Evolutionary conservation across 2,329 filamentous ascomycete genomes (phyloP).

Genomic region (Emmonsiellopsis sp.): DNA sequence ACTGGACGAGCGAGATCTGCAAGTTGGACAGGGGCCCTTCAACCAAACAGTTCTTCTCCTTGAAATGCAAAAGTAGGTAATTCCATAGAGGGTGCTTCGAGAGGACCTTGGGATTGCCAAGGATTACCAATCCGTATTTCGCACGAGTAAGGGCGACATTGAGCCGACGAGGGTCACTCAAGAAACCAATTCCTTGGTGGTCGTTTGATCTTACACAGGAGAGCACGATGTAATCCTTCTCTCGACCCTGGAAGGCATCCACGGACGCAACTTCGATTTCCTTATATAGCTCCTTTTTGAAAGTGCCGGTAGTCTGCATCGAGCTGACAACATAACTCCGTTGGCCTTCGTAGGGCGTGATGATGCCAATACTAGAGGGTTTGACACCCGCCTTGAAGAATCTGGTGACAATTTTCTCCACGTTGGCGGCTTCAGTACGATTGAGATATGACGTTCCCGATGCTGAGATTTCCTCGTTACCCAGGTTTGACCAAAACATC

Average conservation of each 20-base stretch:
- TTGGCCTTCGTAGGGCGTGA: slow-evolving; percentile 97
- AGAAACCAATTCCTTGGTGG: slow-evolving; percentile 96
- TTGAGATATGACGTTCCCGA: slow-evolving; percentile 98
- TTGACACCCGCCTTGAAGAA: slow-evolving; percentile 99
- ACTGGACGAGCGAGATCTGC: slow-evolving; percentile 91
- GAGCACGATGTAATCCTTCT: slow-evolving; percentile 97
- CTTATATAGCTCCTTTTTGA: slow-evolving; percentile 98
- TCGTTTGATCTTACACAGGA: slow-evolving; percentile 98
- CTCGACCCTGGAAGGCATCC: slow-evolving; percentile 95
- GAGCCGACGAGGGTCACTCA: slow-evolving; percentile 92
- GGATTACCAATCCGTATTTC: slow-evolving; percentile 91
- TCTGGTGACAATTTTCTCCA: slow-evolving; percentile 95
- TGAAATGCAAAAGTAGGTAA: slow-evolving; percentile 88
- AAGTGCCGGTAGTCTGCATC: slow-evolving; percentile 97
- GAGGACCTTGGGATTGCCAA: slow-evolving; percentile 94
- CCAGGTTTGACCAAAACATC: slow-evolving; percentile 99
- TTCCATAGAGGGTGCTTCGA: slow-evolving; percentile 99
- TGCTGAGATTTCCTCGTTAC: slow-evolving; percentile 95
- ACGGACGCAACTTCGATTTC: slow-evolving; percentile 97
- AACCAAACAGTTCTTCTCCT: slow-evolving; percentile 90
- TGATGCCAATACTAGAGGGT: slow-evolving; percentile 87
- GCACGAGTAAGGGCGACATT: slow-evolving; percentile 96
- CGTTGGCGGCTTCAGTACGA: slow-evolving; percentile 90
- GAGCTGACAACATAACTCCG: slow-evolving; percentile 96
- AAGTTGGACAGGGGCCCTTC: slow-evolving; percentile 92